Conservation (phyloP, 2,329 filamentous ascomycete species). For the Aspergillus candidus region DNA sequence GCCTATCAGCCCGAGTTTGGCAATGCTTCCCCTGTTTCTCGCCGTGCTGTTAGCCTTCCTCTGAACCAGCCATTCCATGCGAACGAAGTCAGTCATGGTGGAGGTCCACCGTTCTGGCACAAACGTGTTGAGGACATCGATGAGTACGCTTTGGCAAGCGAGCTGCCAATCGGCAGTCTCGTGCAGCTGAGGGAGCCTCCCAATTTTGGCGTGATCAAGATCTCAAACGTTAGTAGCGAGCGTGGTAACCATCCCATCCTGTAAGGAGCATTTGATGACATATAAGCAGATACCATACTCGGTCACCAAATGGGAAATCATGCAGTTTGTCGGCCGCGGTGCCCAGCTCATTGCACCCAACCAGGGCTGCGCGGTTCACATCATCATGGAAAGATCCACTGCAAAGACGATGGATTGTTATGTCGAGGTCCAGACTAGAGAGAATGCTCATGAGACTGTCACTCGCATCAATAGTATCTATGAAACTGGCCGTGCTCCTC, state of each 20-base stretch:
- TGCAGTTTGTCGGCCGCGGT: constrained; percentile 42
- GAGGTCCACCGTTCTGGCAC: neutral
- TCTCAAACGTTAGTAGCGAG: constrained; percentile 29
- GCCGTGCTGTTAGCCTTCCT: neutral
- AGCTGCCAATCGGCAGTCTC: constrained; percentile 26
- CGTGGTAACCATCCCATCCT: neutral
- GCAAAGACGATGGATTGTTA: constrained; percentile 52
- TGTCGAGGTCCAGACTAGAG: constrained; percentile 39
- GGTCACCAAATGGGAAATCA: constrained; percentile 45
- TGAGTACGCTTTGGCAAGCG: constrained; percentile 10
- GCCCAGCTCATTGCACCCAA: constrained; percentile 33
- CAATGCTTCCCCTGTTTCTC: constrained; percentile 3
- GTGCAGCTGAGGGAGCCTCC: constrained; percentile 15
- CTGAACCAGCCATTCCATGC: constrained; percentile 1
- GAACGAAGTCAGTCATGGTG: constrained; percentile 1
- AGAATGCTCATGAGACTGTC: constrained; percentile 36
- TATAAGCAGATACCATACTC: constrained; percentile 43
- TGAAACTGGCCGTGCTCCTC: constrained; percentile 34
- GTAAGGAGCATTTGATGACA: constrained; percentile 2
- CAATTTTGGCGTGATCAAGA: constrained; percentile 28
- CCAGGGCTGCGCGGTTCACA: constrained; percentile 46
- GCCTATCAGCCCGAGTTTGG: neutral
- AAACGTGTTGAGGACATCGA: constrained; percentile 1
- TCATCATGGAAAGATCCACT: constrained; percentile 54
- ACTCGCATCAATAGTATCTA: constrained; percentile 32